These are phyloP conservation scores for Exophiala lecanii-corni DNA, from an alignment of 2,329 filamentous ascomycete species.

Conservation along the genomic window DNA sequence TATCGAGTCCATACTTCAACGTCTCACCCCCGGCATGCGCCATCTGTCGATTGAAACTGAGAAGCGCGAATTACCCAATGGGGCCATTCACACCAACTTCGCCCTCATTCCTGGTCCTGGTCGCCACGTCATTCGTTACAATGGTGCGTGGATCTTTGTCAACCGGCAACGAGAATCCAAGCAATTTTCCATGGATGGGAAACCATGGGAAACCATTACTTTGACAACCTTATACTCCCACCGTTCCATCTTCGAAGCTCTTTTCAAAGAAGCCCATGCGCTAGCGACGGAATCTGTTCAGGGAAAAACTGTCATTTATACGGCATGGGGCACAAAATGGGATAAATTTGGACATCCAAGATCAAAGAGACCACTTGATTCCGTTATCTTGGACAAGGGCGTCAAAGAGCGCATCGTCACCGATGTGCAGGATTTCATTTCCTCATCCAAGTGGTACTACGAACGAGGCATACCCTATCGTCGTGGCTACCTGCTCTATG, in stretches of 20 bases:
- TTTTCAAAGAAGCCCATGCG: conserved; percentile 81
- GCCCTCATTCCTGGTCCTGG: conserved; percentile 88
- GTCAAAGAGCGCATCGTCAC: conserved; percentile 75
- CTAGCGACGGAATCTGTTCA: conserved; percentile 76
- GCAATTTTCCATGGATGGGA: conserved; percentile 63
- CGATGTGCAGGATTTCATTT: conserved; percentile 79
- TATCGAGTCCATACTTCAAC: conserved; percentile 51
- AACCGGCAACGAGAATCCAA: conserved; percentile 70
- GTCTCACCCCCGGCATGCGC: conserved; percentile 57
- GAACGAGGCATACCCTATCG: conserved; percentile 93
- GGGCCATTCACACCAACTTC: conserved; percentile 73
- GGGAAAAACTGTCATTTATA: conserved; percentile 90
- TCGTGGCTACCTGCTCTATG: conserved; percentile 81
- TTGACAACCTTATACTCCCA: conserved; percentile 88
- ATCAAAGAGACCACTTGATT: conserved; percentile 79
- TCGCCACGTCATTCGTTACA: conserved; percentile 79
- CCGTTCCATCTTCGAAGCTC: conserved; percentile 80
- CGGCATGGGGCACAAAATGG: conserved; percentile 80
- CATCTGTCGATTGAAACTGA: conserved; percentile 63
- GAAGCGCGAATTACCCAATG: conserved; percentile 58
- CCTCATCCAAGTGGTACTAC: conserved; percentile 78
- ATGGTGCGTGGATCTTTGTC: conserved; percentile 80
- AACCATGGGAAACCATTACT: conserved; percentile 90
- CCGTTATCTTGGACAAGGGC: conserved; percentile 79
- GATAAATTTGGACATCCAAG: conserved; percentile 75